These are phyloP conservation scores for Jasminum sambac DNA, from an alignment of 257 asterid species.

Conservation along the genomic window DNA sequence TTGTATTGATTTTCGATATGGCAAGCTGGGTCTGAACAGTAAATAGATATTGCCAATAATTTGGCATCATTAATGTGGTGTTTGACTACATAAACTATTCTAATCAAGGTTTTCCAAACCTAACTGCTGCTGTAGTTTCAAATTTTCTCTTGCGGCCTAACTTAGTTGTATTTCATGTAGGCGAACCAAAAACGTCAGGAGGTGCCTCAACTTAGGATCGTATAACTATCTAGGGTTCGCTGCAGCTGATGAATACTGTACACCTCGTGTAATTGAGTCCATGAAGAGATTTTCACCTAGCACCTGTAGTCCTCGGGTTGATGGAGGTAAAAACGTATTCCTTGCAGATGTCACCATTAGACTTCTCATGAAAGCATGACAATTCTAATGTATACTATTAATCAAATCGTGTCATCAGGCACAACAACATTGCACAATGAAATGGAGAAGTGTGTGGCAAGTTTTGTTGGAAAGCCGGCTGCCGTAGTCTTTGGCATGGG, in stretches of 20 bases:
- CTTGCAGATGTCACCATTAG: slow-evolving; percentile 6
- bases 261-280: slow-evolving; percentile 93
- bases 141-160: slow-evolving; percentile 11
- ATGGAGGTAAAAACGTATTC: slow-evolving; percentile 71
- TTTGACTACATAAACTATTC: slow-evolving; percentile 13
- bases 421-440: slow-evolving; percentile 80
- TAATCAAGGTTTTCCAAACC: slow-evolving; percentile 12
- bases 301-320: slow-evolving; percentile 95
- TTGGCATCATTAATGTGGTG: neutral
- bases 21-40: neutral
- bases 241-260: slow-evolving; percentile 96
- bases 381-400: slow-evolving; percentile 8
- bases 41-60: neutral
- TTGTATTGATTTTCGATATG: neutral
- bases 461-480: slow-evolving; percentile 89
- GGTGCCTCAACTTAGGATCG: slow-evolving; percentile 97
- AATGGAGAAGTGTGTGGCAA: slow-evolving; percentile 88
- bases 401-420: slow-evolving; percentile 47
- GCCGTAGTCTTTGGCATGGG: slow-evolving; percentile 98
- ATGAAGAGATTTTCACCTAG: slow-evolving; percentile 75
- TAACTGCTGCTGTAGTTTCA: slow-evolving; percentile 19
- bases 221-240: slow-evolving; percentile 98
- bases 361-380: slow-evolving; percentile 9
- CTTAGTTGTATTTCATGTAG: slow-evolving; percentile 40
- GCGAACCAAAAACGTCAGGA: slow-evolving; percentile 62